These are phyloP conservation scores for Sicyos baderoa DNA, from an alignment of 306 rosid genomes.

Conservation along the genomic window DNA sequence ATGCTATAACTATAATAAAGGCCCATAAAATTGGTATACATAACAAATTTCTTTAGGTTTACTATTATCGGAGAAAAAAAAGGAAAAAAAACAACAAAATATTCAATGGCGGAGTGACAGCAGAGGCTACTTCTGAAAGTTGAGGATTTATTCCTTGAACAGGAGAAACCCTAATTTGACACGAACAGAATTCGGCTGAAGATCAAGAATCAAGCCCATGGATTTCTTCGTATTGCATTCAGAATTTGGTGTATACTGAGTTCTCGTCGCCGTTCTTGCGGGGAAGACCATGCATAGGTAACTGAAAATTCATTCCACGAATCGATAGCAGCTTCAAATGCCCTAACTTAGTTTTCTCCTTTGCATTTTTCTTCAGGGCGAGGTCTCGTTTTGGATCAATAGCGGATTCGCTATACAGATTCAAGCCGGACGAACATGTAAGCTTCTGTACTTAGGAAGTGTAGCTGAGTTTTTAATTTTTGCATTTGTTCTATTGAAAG, in stretches of 20 bases:
- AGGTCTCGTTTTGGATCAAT: constrained; percentile 7
- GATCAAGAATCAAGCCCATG: not conserved
- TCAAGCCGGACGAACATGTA: constrained; percentile 10
- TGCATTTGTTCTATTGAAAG: not conserved
- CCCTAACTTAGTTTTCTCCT: not conserved
- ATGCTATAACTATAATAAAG: no score
- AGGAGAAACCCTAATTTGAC: not conserved
- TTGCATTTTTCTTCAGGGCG: constrained; percentile 9
- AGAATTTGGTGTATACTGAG: not conserved
- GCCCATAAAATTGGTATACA: no score
- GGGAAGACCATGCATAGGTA: constrained; percentile 16
- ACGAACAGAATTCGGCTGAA: not conserved
- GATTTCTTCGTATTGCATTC: not conserved
- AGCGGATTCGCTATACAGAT: constrained; percentile 5
- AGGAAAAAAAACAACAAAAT: not conserved
- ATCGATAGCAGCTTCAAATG: not conserved
- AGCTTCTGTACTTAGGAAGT: not conserved
- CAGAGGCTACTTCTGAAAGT: not conserved
- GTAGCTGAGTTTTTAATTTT: not conserved
- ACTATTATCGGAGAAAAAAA: no score
- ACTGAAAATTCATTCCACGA: not conserved
- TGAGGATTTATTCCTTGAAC: not conserved
- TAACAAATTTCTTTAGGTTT: no score
- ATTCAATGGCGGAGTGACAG: not conserved
- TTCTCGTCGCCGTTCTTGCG: not conserved